Conservation (phyloP, 352 stramenopile species). For the Globisporangium canariense region DNA sequence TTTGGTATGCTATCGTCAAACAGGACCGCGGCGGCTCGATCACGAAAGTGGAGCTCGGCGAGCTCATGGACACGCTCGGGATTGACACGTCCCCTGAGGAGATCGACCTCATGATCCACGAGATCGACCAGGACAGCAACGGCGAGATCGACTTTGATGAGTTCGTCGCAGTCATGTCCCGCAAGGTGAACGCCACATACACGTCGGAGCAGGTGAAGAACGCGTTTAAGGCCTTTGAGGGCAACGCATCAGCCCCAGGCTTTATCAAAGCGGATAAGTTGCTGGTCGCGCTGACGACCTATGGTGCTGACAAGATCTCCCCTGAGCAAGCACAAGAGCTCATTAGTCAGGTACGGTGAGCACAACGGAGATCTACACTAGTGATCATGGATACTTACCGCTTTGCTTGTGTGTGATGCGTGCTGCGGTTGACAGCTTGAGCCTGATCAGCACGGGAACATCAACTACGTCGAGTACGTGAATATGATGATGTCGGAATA, state of each 20-base stretch:
- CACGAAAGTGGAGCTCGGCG: slow-evolving; percentile 91
- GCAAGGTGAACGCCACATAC: slow-evolving; percentile 93
- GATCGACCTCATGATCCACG: slow-evolving; percentile 94
- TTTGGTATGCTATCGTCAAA: neutral
- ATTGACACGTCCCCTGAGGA: slow-evolving; percentile 92
- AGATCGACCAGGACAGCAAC: slow-evolving; percentile 95
- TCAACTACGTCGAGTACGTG: slow-evolving; percentile 94
- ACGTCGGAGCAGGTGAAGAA: slow-evolving; percentile 91
- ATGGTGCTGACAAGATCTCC: slow-evolving; percentile 89
- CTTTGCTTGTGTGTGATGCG: neutral
- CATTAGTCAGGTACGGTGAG: slow-evolving; percentile 68
- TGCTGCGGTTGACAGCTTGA: slow-evolving; percentile 64
- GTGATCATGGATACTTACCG: neutral
- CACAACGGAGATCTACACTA: neutral
- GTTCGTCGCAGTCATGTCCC: slow-evolving; percentile 93
- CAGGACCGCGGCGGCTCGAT: slow-evolving; percentile 92
- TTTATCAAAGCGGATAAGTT: slow-evolving; percentile 87
- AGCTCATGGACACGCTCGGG: slow-evolving; percentile 92
- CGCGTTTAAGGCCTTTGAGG: slow-evolving; percentile 84
- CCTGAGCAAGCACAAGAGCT: slow-evolving; percentile 90
- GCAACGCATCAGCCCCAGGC: slow-evolving; percentile 51
- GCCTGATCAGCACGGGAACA: slow-evolving; percentile 88
- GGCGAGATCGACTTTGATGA: slow-evolving; percentile 95
- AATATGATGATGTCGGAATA: slow-evolving; percentile 95
- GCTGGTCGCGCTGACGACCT: slow-evolving; percentile 83